Conservation (phyloP, 2,329 filamentous ascomycete genomes). For the Nemania bipapillata region DNA sequence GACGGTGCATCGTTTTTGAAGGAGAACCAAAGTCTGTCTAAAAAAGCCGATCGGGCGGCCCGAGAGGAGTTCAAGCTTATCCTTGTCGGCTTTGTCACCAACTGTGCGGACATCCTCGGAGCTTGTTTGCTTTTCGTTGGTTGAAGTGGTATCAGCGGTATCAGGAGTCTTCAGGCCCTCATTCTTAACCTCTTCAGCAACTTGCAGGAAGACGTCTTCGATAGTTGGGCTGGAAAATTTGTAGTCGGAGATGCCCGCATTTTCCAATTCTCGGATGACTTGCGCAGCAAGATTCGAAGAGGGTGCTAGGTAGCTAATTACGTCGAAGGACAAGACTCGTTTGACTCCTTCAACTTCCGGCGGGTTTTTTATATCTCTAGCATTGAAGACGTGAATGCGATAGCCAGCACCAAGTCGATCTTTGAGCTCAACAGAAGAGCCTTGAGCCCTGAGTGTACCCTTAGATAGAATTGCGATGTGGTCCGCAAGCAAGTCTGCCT, state of each 20-base stretch:
- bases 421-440: slow-evolving; percentile 87
- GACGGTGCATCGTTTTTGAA: slow-evolving; percentile 80
- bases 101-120: slow-evolving; percentile 39
- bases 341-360: slow-evolving; percentile 66
- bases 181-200: slow-evolving; percentile 80
- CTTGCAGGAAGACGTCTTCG: slow-evolving; percentile 88
- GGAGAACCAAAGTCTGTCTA: slow-evolving; percentile 77
- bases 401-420: slow-evolving; percentile 85
- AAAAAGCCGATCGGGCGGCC: slow-evolving; percentile 76
- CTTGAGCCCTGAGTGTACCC: slow-evolving; percentile 81
- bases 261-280: slow-evolving; percentile 76
- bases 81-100: slow-evolving; percentile 48
- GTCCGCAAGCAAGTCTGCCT: slow-evolving; percentile 88
- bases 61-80: slow-evolving; percentile 68
- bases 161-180: slow-evolving; percentile 52
- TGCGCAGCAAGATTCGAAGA: slow-evolving; percentile 76
- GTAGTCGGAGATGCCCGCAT: slow-evolving; percentile 76
- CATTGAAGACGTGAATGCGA: slow-evolving; percentile 77
- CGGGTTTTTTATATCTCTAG: slow-evolving; percentile 59
- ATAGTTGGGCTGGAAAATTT: slow-evolving; percentile 89
- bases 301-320: slow-evolving; percentile 76
- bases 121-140: slow-evolving; percentile 44
- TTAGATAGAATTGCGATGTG: slow-evolving; percentile 89
- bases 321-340: slow-evolving; percentile 72
- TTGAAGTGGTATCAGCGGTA: slow-evolving; percentile 25